Percentiles rank a stretch among this genome's conserved stretches.
These are phyloP conservation scores for Penicillium macrosclerotiorum DNA, from an alignment of 495 filamentous ascomycete species.

Conservation along the genomic window DNA sequence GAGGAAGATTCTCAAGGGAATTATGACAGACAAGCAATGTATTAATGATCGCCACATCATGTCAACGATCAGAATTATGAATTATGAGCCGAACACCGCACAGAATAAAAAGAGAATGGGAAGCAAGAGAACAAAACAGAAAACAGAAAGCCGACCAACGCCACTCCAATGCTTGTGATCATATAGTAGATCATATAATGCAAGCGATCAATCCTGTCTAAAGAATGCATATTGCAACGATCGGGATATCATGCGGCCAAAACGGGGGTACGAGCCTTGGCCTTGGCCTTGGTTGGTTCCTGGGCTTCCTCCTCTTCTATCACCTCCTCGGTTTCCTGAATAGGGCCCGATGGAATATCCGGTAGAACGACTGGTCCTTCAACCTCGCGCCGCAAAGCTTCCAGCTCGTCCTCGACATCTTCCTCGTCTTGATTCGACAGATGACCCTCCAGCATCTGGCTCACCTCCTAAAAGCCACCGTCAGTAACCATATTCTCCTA, in stretches of 20 bases:
- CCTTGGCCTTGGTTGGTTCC: slow-evolving; percentile 41
- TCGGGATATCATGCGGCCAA: slow-evolving; percentile 22
- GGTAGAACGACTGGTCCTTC: slow-evolving; percentile 29
- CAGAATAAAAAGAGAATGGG: too few species aligned
- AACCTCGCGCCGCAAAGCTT: slow-evolving; percentile 70
- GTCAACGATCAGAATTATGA: slow-evolving; percentile 14
- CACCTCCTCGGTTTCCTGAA: slow-evolving; percentile 17
- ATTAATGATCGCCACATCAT: slow-evolving; percentile 7
- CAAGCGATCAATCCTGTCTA: slow-evolving; percentile 7
- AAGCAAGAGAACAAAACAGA: too few species aligned
- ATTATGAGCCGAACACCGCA: too few species aligned
- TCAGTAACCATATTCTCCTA: not conserved
- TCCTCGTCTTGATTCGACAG: slow-evolving; percentile 94
- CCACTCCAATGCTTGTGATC: slow-evolving; percentile 24
- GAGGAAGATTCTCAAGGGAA: not conserved
- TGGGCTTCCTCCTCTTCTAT: slow-evolving; percentile 24
- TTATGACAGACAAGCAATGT: not conserved
- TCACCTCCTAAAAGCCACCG: slow-evolving; percentile 64
- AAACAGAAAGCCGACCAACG: slow-evolving; percentile 22
- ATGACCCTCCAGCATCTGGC: slow-evolving; percentile 79
- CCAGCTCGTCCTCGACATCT: slow-evolving; percentile 94
- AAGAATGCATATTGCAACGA: not conserved
- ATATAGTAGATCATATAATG: slow-evolving; percentile 14
- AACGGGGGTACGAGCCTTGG: slow-evolving; percentile 31
- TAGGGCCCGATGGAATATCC: not conserved